Evolutionary conservation across 2,329 filamentous ascomycete species (phyloP).

Genomic region (Trichoderma cornu-damae): DNA sequence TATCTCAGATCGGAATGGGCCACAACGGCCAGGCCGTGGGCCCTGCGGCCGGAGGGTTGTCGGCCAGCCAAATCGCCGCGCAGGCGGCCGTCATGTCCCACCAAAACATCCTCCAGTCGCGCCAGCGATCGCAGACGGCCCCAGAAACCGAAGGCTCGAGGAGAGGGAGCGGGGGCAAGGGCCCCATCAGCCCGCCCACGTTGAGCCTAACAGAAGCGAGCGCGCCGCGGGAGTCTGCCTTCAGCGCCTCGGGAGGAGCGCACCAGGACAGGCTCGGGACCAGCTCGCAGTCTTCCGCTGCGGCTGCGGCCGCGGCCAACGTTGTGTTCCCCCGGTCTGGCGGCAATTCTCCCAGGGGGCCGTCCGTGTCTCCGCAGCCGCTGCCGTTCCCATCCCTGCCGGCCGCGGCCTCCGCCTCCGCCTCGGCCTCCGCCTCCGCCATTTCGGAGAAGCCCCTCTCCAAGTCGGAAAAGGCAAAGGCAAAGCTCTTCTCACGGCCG

Average conservation of each 20-base stretch:
- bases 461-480: slow-evolving; percentile 66
- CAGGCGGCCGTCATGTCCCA: slow-evolving; percentile 70
- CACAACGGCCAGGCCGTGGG: slow-evolving; percentile 39
- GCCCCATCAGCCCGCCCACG: slow-evolving; percentile 56
- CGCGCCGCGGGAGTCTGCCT: slow-evolving; percentile 52
- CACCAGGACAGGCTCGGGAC: slow-evolving; percentile 52
- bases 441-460: slow-evolving; percentile 50
- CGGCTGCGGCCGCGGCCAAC: slow-evolving; percentile 63
- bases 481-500: slow-evolving; percentile 75
- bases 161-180: slow-evolving; percentile 42
- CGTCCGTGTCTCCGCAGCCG: slow-evolving; percentile 33
- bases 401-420: slow-evolving; percentile 32
- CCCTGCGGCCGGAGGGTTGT: slow-evolving; percentile 35
- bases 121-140: slow-evolving; percentile 71
- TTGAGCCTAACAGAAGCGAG: slow-evolving; percentile 62
- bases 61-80: slow-evolving; percentile 73
- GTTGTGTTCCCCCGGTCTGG: slow-evolving; percentile 65
- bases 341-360: slow-evolving; percentile 46
- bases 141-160: slow-evolving; percentile 45
- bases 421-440: slow-evolving; percentile 31
- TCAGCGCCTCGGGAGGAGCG: slow-evolving; percentile 47
- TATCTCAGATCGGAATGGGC: slow-evolving; percentile 46
- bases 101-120: slow-evolving; percentile 45
- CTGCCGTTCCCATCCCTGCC: slow-evolving; percentile 36
- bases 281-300: slow-evolving; percentile 59